Conservation (phyloP, 83 land plant genomes). For the Diphasiastrum complanatum region DNA sequence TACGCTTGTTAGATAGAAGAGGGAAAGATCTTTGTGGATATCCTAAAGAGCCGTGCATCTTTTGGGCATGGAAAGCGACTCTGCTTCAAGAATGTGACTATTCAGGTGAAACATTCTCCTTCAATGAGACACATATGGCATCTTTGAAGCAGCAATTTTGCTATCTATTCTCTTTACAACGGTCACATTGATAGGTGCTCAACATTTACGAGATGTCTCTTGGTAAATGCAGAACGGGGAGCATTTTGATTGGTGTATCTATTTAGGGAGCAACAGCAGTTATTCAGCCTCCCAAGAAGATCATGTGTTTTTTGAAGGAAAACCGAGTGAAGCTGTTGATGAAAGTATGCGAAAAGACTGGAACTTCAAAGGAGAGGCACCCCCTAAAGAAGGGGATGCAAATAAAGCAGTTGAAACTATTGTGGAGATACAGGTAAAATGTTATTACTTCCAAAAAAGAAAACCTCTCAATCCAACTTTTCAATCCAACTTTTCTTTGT, state of each 20-base stretch:
- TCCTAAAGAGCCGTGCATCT: slow-evolving; percentile 49
- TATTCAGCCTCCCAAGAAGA: slow-evolving; percentile 66
- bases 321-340: slow-evolving; percentile 3
- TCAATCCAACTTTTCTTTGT: too few relatives aligned
- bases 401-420: too few relatives aligned
- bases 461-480: too few relatives aligned
- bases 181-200: background rate
- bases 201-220: background rate
- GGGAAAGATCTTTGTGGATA: slow-evolving; percentile 37
- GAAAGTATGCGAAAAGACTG: slow-evolving; percentile 14
- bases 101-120: slow-evolving; percentile 46
- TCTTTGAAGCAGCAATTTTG: background rate
- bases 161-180: background rate
- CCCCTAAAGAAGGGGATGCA: slow-evolving; percentile 15
- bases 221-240: slow-evolving; percentile 54
- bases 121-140: background rate
- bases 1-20: slow-evolving; percentile 46
- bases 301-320: slow-evolving; percentile 49
- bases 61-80: slow-evolving; percentile 70
- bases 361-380: slow-evolving; percentile 4
- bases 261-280: slow-evolving; percentile 67
- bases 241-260: slow-evolving; percentile 71
- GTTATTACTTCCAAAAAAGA: too few relatives aligned
- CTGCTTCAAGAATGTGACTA: slow-evolving; percentile 65
- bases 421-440: too few relatives aligned